phyloP scores from a whole-genome alignment of 2,329 filamentous ascomycete species.

The Diaporthe sp. region DNA sequence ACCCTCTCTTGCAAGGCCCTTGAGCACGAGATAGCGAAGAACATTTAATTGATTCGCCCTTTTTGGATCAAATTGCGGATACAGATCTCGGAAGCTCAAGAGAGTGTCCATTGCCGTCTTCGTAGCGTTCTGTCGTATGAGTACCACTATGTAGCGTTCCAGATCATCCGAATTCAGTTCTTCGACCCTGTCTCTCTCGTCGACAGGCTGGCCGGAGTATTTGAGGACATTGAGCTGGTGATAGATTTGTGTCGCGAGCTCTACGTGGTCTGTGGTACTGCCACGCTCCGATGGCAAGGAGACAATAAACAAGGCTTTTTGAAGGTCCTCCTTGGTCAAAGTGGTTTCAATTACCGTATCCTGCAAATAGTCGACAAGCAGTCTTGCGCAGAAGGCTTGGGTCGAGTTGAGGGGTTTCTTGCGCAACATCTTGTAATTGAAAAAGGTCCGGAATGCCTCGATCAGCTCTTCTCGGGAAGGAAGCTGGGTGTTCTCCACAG shows the following conservation, averaged over 20 bases:
- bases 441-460: constrained; percentile 72
- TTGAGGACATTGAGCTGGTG: constrained; percentile 42
- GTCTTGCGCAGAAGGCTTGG: constrained; percentile 70
- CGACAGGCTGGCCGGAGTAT: background rate
- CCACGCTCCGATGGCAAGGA: constrained; percentile 53
- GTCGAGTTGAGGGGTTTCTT: constrained; percentile 68
- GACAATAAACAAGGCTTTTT: constrained; percentile 57
- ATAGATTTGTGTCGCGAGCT: constrained; percentile 58
- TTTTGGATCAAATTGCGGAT: constrained; percentile 42
- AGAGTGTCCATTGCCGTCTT: constrained; percentile 62
- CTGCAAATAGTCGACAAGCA: constrained; percentile 65
- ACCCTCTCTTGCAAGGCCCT: constrained; percentile 71
- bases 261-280: constrained; percentile 55
- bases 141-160: constrained; percentile 54
- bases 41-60: constrained; percentile 40
- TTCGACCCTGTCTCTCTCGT: constrained; percentile 12
- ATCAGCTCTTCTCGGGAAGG: constrained; percentile 72
- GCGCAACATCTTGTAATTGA: constrained; percentile 63
- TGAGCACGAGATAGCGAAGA: constrained; percentile 63
- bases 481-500: constrained; percentile 71
- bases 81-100: constrained; percentile 38
- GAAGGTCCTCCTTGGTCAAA: constrained; percentile 53
- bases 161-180: constrained; percentile 38
- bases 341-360: constrained; percentile 61
- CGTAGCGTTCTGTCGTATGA: constrained; percentile 66